phyloP scores from a whole-genome alignment of 73 alveolate genomes.

The Uronychia setigera region DNA sequence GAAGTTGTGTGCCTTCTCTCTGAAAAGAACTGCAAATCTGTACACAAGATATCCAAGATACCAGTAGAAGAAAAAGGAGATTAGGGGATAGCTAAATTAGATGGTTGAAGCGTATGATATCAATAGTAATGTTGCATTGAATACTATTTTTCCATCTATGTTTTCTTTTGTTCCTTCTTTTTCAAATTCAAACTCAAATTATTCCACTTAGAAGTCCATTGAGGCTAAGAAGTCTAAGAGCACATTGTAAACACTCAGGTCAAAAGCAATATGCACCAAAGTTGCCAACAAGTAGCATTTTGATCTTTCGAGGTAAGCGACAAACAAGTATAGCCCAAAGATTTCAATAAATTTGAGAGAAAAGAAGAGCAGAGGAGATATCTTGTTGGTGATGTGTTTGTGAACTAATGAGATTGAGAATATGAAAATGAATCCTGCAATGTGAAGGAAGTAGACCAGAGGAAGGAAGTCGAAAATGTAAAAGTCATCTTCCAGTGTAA shows the following conservation, averaged over 20 bases:
- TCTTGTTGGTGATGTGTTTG: slow-evolving; percentile 47
- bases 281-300: slow-evolving; percentile 32
- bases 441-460: slow-evolving; percentile 37
- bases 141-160: slow-evolving; percentile 29
- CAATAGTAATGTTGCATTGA: slow-evolving; percentile 22
- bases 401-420: slow-evolving; percentile 52
- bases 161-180: slow-evolving; percentile 35
- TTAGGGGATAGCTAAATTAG: slow-evolving; percentile 20
- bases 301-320: slow-evolving; percentile 17
- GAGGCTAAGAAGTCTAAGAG: slow-evolving; percentile 35
- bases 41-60: slow-evolving; percentile 17
- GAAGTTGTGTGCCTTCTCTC: neutral
- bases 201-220: slow-evolving; percentile 18
- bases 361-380: slow-evolving; percentile 19
- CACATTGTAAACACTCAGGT: slow-evolving; percentile 40
- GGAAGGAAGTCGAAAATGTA: slow-evolving; percentile 25
- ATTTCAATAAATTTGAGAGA: slow-evolving; percentile 28
- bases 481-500: slow-evolving; percentile 28
- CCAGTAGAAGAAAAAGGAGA: slow-evolving; percentile 36
- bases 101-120: slow-evolving; percentile 33
- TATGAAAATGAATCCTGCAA: slow-evolving; percentile 15
- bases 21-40: slow-evolving; percentile 15
- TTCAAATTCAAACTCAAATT: slow-evolving; percentile 31
- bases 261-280: slow-evolving; percentile 45
- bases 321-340: slow-evolving; percentile 25